Percentiles rank a stretch among this genome's conserved stretches.
phyloP scores from a whole-genome alignment of 1,139 yeast species.

The Sugiyamaella xylanicola region DNA sequence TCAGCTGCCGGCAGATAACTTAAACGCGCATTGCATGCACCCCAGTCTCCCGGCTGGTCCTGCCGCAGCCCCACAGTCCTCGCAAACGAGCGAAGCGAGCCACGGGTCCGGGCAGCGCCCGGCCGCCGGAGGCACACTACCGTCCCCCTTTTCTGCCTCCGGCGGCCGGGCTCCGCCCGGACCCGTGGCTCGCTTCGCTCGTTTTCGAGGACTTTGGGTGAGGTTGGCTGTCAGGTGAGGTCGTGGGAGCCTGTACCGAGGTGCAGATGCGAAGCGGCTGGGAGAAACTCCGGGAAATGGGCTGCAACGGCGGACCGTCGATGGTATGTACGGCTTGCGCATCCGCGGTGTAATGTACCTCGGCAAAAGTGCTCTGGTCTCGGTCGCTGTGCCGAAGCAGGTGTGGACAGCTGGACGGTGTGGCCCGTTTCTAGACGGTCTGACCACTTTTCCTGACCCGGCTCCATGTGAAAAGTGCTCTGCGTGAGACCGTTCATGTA shows the following conservation, averaged over 20 bases:
- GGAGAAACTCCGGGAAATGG: neutral
- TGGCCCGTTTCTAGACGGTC: neutral
- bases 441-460: neutral
- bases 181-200: neutral
- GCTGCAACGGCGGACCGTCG: neutral
- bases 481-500: neutral
- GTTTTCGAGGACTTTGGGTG: too few relatives aligned
- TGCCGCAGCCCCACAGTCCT: too few relatives aligned
- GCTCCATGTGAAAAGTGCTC: neutral
- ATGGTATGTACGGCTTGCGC: neutral
- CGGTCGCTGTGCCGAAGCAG: neutral
- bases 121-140: slow-evolving; percentile 1
- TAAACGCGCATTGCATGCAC: neutral
- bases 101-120: slow-evolving; percentile 3
- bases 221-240: neutral
- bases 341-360: slow-evolving; percentile 1
- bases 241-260: neutral
- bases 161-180: neutral
- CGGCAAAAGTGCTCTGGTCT: neutral
- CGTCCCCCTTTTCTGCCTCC: too few relatives aligned
- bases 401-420: too few relatives aligned
- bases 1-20: slow-evolving; percentile 1
- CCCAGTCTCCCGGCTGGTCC: neutral
- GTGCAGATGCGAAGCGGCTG: neutral
- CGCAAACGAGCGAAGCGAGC: slow-evolving; percentile 6